Conservation (phyloP, 2,329 filamentous ascomycete species). For the Aspergillus awamori region DNA sequence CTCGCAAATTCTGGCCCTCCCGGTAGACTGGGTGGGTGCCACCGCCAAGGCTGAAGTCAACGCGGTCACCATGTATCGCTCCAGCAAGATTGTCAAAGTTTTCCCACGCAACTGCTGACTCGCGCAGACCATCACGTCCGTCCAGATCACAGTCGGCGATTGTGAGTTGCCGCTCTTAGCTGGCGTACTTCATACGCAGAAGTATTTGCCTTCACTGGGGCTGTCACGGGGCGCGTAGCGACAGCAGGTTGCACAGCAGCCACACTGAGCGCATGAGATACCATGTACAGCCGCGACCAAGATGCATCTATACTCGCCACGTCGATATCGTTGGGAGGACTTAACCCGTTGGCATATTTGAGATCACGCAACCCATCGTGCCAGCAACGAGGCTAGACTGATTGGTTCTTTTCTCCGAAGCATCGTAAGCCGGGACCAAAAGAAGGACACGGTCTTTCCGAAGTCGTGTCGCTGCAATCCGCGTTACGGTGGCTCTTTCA, state of each 20-base stretch:
- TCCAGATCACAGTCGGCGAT: not conserved
- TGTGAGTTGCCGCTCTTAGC: not conserved
- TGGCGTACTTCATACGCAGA: not conserved
- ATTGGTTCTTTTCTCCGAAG: conserved; percentile 1
- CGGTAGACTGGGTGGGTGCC: not conserved
- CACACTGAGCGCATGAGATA: not conserved
- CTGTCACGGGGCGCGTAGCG: not conserved
- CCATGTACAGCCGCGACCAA: not conserved
- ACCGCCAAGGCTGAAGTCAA: conserved; percentile 4
- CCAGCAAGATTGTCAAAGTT: not conserved
- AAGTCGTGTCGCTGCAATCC: not conserved
- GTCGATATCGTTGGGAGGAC: not conserved
- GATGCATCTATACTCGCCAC: not conserved
- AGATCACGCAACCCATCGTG: not conserved
- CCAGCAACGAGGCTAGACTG: not conserved
- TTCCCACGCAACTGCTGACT: not conserved
- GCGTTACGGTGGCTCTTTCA: not conserved
- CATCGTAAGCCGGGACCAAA: not conserved
- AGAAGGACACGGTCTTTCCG: not conserved
- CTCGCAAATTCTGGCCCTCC: not conserved
- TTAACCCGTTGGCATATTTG: not conserved
- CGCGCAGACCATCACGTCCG: not conserved
- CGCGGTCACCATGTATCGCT: not conserved
- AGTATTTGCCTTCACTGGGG: not conserved
- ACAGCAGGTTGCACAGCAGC: conserved; percentile 2